Conservation (phyloP, 2,329 filamentous ascomycete species). For the Zymoseptoria passerinii region DNA sequence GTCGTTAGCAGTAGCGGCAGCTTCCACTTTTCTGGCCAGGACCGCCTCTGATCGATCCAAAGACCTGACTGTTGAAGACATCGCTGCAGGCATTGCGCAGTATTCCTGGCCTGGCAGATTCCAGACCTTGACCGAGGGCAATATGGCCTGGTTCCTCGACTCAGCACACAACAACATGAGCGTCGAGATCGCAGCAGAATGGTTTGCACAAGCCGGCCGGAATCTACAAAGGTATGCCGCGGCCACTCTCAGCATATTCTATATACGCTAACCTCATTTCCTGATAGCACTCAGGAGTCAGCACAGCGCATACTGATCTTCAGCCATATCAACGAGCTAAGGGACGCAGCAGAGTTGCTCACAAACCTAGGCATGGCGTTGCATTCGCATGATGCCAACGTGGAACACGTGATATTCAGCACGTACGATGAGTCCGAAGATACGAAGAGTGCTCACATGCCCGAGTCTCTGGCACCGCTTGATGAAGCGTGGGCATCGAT, state of each 20-base stretch:
- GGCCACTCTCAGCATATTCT: not conserved
- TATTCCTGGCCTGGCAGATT: conserved; percentile 22
- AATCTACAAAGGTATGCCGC: not conserved
- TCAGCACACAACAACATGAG: conserved; percentile 39
- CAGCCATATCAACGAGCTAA: conserved; percentile 22
- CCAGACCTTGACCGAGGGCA: conserved; percentile 11
- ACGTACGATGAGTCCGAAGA: conserved; percentile 16
- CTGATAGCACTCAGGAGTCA: not conserved
- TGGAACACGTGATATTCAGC: conserved; percentile 21
- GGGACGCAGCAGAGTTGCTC: conserved; percentile 15
- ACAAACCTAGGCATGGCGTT: conserved; percentile 12
- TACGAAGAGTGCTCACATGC: not conserved
- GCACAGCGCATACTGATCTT: conserved; percentile 16
- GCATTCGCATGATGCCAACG: conserved; percentile 1
- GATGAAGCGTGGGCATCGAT: conserved; percentile 3
- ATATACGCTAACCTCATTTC: not conserved
- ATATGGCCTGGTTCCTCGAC: conserved; percentile 34
- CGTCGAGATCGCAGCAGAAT: conserved; percentile 30
- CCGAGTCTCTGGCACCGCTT: conserved; percentile 2
- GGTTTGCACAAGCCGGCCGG: conserved; percentile 27
- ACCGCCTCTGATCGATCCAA: not conserved
- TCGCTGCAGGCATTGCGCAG: conserved; percentile 10
- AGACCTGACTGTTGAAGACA: conserved; percentile 10
- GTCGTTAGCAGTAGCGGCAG: conserved; percentile 46
- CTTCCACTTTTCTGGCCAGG: conserved; percentile 13